A percentile compares a stretch with the other conserved stretches of the same genome.
Evolutionary conservation across 345 rosid genomes (phyloP).

Genomic region (Euphorbia peplus): DNA sequence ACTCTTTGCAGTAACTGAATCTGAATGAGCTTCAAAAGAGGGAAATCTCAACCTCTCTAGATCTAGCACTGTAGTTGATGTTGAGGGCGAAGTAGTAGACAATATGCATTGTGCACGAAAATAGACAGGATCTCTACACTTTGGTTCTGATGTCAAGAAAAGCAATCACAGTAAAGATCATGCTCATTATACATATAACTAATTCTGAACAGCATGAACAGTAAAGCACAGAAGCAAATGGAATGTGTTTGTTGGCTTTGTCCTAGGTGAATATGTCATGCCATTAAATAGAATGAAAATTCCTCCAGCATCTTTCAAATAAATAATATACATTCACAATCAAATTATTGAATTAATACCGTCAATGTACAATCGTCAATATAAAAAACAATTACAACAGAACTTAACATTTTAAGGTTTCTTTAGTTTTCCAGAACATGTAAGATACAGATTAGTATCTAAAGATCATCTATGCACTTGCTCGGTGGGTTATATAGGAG

Average conservation of each 20-base stretch:
- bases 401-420: background rate
- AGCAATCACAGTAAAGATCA: conserved; percentile 13
- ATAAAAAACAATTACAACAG: background rate
- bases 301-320: background rate
- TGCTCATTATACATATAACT: background rate
- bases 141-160: conserved; percentile 53
- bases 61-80: conserved; percentile 53
- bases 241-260: background rate
- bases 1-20: conserved; percentile 42
- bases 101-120: conserved; percentile 66
- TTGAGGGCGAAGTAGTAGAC: conserved; percentile 49
- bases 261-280: background rate
- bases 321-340: conserved; percentile 2
- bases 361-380: background rate
- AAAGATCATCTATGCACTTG: no score
- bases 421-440: no score
- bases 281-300: conserved; percentile 2
- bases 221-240: background rate
- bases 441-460: no score
- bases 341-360: background rate
- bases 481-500: background rate
- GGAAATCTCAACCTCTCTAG: conserved; percentile 77
- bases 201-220: conserved; percentile 8
- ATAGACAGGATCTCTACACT: conserved; percentile 41
- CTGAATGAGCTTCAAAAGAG: conserved; percentile 54